Evolutionary conservation across 306 rosid species (phyloP), one percentile per base, ranked within the genome.

Genomic region (barrel medic (Medicago truncatula)): DNA sequence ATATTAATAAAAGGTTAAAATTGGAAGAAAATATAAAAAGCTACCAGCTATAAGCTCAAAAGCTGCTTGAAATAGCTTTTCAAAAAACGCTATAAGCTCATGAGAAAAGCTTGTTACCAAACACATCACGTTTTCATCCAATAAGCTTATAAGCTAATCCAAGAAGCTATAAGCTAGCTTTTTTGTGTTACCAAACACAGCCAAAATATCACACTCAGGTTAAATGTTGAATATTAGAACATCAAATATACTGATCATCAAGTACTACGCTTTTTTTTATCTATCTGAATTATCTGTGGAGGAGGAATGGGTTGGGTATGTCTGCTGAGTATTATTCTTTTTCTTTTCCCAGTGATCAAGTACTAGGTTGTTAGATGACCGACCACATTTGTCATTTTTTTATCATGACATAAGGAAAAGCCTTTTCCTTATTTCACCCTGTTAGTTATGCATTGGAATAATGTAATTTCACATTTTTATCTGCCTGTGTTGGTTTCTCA

Each of bases 381-480:
- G 72, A 20, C 73, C 21, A 38, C 2, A 41, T 74, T 56, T 70
- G 44, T 67, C 21, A 18, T 59, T 67, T 17, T 67, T 57, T 66
- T 21, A 21, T 67, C 73, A 39, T 70, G 62, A 41, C 53, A 75
- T 40, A n/a, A 25, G n/a, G n/a, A n/a, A n/a, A n/a, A n/a, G n/a
- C 67, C 47, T 7, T 64, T 76, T 43, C 75, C 40, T 74, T 77
- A 46, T 39, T 49, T 56, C 58, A 68, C 44, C 58, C 23, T 49
- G 75, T 74, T 52, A 2, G 17, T 50, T 53, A 67, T 23, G 43
- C 57, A 71, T 59, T 39, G 57, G 38, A 28, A 23, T 16, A 13
- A 61, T 76, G 46, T 31, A 69, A 62, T 31, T 81, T 46, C 50
- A 8, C 40, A 34, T 56, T 16, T 80, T 76, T 64, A 54, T 38